These are phyloP conservation scores for Pichia cactophila DNA, from an alignment of 1,139 yeast genomes.

Conservation along the genomic window DNA sequence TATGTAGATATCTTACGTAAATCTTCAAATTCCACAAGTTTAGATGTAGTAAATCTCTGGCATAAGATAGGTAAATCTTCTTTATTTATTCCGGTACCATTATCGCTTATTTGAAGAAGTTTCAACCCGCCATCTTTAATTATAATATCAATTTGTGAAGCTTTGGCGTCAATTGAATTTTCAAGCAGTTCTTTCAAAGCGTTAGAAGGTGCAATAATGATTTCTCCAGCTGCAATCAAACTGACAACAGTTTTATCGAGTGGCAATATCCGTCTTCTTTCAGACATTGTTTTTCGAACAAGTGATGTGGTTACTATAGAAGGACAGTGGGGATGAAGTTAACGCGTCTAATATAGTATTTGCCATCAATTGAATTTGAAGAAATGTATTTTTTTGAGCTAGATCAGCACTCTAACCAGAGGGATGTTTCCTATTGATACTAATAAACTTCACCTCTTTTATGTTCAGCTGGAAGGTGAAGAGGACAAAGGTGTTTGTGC, in stretches of 20 bases:
- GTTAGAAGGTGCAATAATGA: conserved; percentile 87
- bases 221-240: conserved; percentile 95
- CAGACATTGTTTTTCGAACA: neutral
- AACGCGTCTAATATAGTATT: neutral
- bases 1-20: conserved; percentile 42
- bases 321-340: neutral
- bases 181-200: conserved; percentile 52
- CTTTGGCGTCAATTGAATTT: conserved; percentile 45
- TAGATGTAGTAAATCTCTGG: conserved; percentile 53
- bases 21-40: conserved; percentile 43
- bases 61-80: conserved; percentile 43
- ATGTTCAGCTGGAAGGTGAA: conserved; percentile 1
- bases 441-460: conserved; percentile 4
- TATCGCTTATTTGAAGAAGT: conserved; percentile 45
- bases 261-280: conserved; percentile 27
- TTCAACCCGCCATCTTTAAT: conserved; percentile 51
- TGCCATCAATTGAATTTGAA: conserved; percentile 5
- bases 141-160: conserved; percentile 42
- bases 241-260: conserved; percentile 69
- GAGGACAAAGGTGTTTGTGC: neutral
- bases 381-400: neutral
- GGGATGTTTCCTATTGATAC: neutral
- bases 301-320: neutral
- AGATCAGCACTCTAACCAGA: no score
- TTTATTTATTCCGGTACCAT: conserved; percentile 43